A percentile compares a stretch with the other conserved stretches of the same genome.
phyloP scores from a whole-genome alignment of 768 basidiomycete genomes.

The Cyathus striatus region DNA sequence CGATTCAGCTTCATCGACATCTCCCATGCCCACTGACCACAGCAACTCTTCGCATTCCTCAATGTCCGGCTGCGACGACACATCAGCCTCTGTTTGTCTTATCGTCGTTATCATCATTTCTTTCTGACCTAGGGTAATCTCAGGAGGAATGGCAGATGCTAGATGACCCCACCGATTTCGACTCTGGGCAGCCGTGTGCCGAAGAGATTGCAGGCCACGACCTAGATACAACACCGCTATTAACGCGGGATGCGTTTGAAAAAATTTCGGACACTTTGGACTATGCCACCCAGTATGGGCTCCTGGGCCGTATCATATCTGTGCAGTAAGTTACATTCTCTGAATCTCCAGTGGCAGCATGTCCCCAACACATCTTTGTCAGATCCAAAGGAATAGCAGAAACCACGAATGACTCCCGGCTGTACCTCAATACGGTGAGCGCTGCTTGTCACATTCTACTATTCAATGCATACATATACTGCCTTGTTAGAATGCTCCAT shows the following conservation, averaged over 20 bases:
- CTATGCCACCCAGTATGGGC: constrained; percentile 51
- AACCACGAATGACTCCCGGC: constrained; percentile 37
- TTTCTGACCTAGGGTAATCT: not conserved
- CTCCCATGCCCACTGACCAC: too few relatives aligned
- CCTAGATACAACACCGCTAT: constrained; percentile 41
- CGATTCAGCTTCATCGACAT: too few relatives aligned
- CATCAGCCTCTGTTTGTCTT: too few relatives aligned
- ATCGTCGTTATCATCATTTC: too few relatives aligned
- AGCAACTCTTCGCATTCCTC: too few relatives aligned
- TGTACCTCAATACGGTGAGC: constrained; percentile 67
- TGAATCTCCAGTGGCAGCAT: too few relatives aligned
- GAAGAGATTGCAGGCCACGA: constrained; percentile 24
- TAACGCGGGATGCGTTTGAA: constrained; percentile 43
- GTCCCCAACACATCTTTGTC: too few relatives aligned
- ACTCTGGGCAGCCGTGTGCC: constrained; percentile 3
- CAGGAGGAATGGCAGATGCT: constrained; percentile 23
- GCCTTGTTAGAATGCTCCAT: constrained; percentile 59
- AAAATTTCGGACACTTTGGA: constrained; percentile 25
- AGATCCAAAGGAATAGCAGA: too few relatives aligned
- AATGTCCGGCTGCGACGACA: too few relatives aligned
- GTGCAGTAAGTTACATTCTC: constrained; percentile 39
- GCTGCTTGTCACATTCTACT: not conserved
- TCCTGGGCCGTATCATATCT: constrained; percentile 45
- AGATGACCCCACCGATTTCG: constrained; percentile 13
- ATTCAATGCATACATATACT: not conserved